Base-by-base conservation (phyloP, 2,329 filamentous ascomycete genomes). In the Lachnellula occidentalis region DNA sequence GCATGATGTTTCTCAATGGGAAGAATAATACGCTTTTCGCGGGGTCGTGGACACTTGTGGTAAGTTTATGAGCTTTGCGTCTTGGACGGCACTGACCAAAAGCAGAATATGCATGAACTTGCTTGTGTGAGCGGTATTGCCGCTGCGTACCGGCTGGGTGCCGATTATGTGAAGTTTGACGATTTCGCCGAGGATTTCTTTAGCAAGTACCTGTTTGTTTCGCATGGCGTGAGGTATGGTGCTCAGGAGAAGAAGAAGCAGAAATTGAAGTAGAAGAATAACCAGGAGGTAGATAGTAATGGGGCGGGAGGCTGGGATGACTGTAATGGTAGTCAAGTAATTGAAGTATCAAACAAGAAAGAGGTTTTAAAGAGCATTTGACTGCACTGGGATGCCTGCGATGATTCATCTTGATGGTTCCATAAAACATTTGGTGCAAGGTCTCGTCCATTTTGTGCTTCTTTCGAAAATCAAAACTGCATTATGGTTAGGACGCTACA, bases 111-210 rank as follows among this genome's bases (percentile, higher is more conserved):
- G 62, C 82, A 90, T 61, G 86, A 90, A 64, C 75, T 87, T 9
- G 87, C 86, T 1, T 83, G 84, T 54, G 83, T 90, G 48, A 83
- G 79, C 53, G 86, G 86, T 0, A 87, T 89, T 47, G 82, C 85
- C 4, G 86, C 86, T 2, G 87, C 86, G 0, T 86, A 87, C 51
- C 79, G 82, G 46, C 72, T 89, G 0, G 87, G 86, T 0, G 86
- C 85, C 0, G 73, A 76, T 1, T 89, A 89, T 62, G 73, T 74
- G 1, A 79, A 78, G 56, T 74, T 87, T 14, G 82, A 86, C 63
- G 73, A 78, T 71, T 69, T 77, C 59, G 75, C 74, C 0, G 71
- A 76, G 55, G 70, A 76, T 43, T 73, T 78, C 57, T 77, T 78
- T 50, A 67, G 69, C 48, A 78, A 78, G 55, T 78, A 76, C 58